phyloP scores from a whole-genome alignment of 2,329 filamentous ascomycete species.

The Talaromyces atroroseus region DNA sequence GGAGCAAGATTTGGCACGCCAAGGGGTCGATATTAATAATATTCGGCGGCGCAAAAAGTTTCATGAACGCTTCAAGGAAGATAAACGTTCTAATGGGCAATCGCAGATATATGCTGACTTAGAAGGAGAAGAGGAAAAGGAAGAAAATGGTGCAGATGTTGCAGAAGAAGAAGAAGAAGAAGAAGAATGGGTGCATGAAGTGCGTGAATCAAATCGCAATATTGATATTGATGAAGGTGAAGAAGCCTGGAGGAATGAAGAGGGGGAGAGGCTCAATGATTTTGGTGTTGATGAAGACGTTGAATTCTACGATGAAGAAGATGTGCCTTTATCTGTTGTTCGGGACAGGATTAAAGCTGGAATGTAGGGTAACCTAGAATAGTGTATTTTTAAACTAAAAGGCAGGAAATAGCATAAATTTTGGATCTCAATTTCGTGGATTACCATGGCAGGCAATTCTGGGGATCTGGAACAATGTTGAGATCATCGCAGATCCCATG shows the following conservation, averaged over 20 bases:
- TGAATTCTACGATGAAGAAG: constrained; percentile 60
- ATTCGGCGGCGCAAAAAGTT: constrained; percentile 38
- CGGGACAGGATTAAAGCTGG: constrained; percentile 11
- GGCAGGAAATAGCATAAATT: neutral
- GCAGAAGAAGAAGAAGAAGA: neutral
- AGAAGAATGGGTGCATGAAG: constrained; percentile 10
- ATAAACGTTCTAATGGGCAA: constrained; percentile 13
- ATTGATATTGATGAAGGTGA: constrained; percentile 43
- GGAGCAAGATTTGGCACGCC: constrained; percentile 45
- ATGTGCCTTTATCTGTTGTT: constrained; percentile 47
- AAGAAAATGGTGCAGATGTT: neutral
- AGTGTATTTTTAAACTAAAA: neutral
- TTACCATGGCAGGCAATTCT: neutral
- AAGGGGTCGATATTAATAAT: constrained; percentile 27
- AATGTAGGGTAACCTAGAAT: neutral
- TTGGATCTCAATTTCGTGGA: neutral
- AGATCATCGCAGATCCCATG: neutral
- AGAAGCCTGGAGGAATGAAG: constrained; percentile 58
- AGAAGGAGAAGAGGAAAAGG: constrained; percentile 9
- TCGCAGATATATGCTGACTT: constrained; percentile 18
- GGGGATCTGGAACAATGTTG: neutral
- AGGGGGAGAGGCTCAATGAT: constrained; percentile 57
- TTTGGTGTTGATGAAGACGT: constrained; percentile 62
- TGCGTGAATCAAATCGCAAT: neutral
- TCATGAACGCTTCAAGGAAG: constrained; percentile 29